Percentiles rank a stretch among this genome's conserved stretches.
Conservation (phyloP, 2,329 filamentous ascomycete species). For the Chrysoporthe cubensis region DNA sequence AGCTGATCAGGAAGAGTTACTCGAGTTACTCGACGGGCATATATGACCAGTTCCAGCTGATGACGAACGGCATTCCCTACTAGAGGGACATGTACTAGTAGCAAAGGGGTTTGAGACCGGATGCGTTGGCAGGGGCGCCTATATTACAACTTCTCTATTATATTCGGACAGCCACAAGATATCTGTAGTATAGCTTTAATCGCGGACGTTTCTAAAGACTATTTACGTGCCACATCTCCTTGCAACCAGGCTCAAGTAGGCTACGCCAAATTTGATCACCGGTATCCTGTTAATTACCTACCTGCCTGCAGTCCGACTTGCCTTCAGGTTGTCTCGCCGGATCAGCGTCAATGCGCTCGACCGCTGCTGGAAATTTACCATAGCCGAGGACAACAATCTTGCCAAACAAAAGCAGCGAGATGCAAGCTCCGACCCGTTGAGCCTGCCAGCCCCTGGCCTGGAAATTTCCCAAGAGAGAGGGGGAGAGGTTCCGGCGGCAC, state of each 20-base stretch:
- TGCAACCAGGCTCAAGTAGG: background rate
- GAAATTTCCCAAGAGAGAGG: no score
- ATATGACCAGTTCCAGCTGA: constrained; percentile 96
- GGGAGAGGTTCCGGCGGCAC: no score
- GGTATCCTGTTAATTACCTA: no score
- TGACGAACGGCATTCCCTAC: constrained; percentile 97
- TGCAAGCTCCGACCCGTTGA: no score
- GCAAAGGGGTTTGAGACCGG: background rate
- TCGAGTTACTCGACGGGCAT: constrained; percentile 89
- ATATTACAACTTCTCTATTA: background rate
- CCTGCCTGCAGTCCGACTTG: no score
- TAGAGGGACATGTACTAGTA: constrained; percentile 43
- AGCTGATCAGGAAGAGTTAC: constrained; percentile 87
- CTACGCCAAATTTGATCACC: background rate
- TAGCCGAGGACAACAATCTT: no score
- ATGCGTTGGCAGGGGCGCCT: background rate
- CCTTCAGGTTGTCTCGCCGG: no score
- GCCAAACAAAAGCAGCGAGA: no score
- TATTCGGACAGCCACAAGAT: background rate
- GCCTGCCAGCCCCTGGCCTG: no score
- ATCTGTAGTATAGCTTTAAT: background rate
- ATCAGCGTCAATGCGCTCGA: no score
- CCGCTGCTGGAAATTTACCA: no score
- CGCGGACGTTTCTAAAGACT: background rate
- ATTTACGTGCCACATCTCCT: background rate